These are phyloP conservation scores for Agaricus subrufescens DNA, from an alignment of 768 basidiomycete genomes.

Conservation along the genomic window DNA sequence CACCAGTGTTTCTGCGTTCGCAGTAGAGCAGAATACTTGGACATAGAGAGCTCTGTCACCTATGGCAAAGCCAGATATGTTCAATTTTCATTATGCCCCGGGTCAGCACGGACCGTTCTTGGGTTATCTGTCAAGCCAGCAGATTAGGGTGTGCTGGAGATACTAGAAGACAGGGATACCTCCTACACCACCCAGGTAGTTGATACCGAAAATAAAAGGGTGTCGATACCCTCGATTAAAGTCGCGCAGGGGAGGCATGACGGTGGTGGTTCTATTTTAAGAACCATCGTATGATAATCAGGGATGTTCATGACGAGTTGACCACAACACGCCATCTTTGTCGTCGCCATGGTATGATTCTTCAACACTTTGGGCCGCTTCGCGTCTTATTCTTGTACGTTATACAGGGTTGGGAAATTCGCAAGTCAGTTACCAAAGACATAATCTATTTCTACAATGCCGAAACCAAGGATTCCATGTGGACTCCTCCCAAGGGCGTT, in stretches of 20 bases:
- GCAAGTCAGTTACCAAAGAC: slow-evolving; percentile 35
- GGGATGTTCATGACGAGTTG: not conserved
- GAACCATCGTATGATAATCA: not conserved
- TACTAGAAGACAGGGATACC: slow-evolving; percentile 20
- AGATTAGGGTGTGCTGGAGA: not conserved
- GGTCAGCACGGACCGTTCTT: slow-evolving; percentile 34
- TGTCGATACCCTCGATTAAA: slow-evolving; percentile 39
- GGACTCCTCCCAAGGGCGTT: slow-evolving; percentile 70
- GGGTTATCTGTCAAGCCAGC: slow-evolving; percentile 32
- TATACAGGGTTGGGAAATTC: not conserved
- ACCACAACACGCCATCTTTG: not conserved
- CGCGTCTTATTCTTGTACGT: no score
- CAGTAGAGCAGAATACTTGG: slow-evolving; percentile 38
- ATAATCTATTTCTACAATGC: slow-evolving; percentile 89
- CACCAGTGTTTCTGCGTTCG: slow-evolving; percentile 38
- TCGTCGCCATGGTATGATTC: not conserved
- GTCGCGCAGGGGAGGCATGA: slow-evolving; percentile 17
- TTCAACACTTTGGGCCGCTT: not conserved
- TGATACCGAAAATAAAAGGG: slow-evolving; percentile 42
- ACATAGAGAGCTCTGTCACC: slow-evolving; percentile 49
- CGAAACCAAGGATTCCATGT: slow-evolving; percentile 64
- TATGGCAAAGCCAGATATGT: slow-evolving; percentile 14
- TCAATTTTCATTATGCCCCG: not conserved
- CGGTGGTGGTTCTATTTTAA: slow-evolving; percentile 4
- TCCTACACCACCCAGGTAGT: slow-evolving; percentile 42